phyloP scores from a whole-genome alignment of 2,329 filamentous ascomycete genomes.

The Plenodomus lindquistii region DNA sequence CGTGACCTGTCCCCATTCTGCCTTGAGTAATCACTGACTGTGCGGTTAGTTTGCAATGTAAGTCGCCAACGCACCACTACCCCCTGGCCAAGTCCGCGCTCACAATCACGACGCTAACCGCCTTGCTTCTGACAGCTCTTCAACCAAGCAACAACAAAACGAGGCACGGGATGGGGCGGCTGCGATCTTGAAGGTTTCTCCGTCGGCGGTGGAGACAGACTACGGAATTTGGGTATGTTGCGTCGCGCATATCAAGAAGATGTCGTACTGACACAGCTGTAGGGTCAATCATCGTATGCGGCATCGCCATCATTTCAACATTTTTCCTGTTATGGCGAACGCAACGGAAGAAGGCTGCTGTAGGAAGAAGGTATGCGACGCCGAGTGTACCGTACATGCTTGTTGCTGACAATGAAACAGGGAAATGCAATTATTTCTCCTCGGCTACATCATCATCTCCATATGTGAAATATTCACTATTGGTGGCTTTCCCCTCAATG shows the following conservation, averaged over 20 bases:
- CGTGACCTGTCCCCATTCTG: not conserved
- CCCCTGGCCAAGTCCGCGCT: slow-evolving; percentile 14
- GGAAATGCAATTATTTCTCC: slow-evolving; percentile 94
- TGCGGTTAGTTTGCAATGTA: slow-evolving; percentile 55
- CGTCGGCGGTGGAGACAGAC: slow-evolving; percentile 64
- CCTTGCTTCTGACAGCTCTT: slow-evolving; percentile 61
- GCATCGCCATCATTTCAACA: slow-evolving; percentile 71
- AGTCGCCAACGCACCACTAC: slow-evolving; percentile 22
- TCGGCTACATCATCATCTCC: slow-evolving; percentile 82
- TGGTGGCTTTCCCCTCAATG: slow-evolving; percentile 79
- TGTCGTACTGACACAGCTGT: slow-evolving; percentile 30
- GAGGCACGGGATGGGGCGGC: slow-evolving; percentile 64
- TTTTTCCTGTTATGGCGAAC: slow-evolving; percentile 75
- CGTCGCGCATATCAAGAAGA: slow-evolving; percentile 5
- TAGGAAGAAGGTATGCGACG: slow-evolving; percentile 76
- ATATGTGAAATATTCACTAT: slow-evolving; percentile 98
- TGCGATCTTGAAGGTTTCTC: slow-evolving; percentile 78
- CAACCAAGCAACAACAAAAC: slow-evolving; percentile 61
- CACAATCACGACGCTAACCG: slow-evolving; percentile 31
- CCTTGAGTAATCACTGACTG: slow-evolving; percentile 23
- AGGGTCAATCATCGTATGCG: slow-evolving; percentile 88
- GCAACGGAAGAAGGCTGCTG: slow-evolving; percentile 88
- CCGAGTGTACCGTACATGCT: not conserved
- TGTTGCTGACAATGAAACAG: slow-evolving; percentile 57
- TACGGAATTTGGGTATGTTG: slow-evolving; percentile 82